These are phyloP conservation scores for Apiotrichum siamense DNA, from an alignment of 1,284 basidiomycete genomes.

Conservation along the genomic window DNA sequence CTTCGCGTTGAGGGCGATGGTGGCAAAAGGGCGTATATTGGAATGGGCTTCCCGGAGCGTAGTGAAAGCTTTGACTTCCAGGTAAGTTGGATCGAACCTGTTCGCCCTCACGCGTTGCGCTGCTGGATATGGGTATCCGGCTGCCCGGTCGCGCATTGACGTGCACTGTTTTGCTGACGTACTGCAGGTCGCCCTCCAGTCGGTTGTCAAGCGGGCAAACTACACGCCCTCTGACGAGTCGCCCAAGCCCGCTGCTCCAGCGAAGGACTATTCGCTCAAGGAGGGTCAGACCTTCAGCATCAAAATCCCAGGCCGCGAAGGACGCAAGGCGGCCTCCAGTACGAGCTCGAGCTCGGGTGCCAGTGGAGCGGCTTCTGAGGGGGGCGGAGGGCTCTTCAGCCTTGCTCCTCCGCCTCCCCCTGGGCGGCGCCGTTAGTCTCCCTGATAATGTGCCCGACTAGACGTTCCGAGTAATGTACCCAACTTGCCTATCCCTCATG, in stretches of 20 bases:
- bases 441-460: too few species aligned
- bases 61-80: slow-evolving; percentile 86
- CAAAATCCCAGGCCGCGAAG: slow-evolving; percentile 64
- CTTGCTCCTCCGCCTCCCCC: slow-evolving; percentile 44
- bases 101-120: too few species aligned
- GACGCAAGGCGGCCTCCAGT: slow-evolving; percentile 15
- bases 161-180: slow-evolving; percentile 36
- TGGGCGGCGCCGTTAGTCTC: slow-evolving; percentile 14
- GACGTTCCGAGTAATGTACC: too few species aligned
- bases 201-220: slow-evolving; percentile 73
- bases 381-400: too few species aligned
- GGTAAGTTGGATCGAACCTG: too few species aligned
- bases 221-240: slow-evolving; percentile 18
- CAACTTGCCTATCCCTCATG: background rate
- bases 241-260: slow-evolving; percentile 61
- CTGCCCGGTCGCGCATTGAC: slow-evolving; percentile 50
- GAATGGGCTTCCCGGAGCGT: slow-evolving; percentile 86
- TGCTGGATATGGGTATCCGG: too few species aligned
- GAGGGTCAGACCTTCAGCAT: slow-evolving; percentile 95
- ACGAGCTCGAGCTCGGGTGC: background rate
- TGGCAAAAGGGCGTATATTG: slow-evolving; percentile 83
- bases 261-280: slow-evolving; percentile 92
- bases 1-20: slow-evolving; percentile 75
- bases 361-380: slow-evolving; percentile 22
- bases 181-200: slow-evolving; percentile 74